phyloP scores from a whole-genome alignment of 116 monocot species.

The Zostera marina region DNA sequence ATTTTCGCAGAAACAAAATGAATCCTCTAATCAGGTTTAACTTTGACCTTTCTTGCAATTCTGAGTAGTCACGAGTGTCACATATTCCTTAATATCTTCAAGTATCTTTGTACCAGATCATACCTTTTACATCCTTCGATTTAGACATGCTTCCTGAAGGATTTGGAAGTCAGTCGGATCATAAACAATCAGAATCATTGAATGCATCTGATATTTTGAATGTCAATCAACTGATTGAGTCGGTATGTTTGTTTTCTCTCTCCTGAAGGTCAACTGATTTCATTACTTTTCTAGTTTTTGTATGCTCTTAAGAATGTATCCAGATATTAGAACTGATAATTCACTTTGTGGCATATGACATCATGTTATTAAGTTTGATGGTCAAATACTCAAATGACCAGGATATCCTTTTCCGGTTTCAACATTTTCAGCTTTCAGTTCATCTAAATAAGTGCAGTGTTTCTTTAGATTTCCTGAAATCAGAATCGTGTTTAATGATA shows the following conservation, averaged over 20 bases:
- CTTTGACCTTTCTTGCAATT: not conserved
- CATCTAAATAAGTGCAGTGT: no score
- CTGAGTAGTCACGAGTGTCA: not conserved
- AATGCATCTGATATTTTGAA: slow-evolving; percentile 49
- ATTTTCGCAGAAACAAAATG: slow-evolving; percentile 25
- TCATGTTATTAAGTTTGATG: no score
- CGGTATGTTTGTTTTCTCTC: slow-evolving; percentile 28
- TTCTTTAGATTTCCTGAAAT: no score
- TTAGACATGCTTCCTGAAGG: slow-evolving; percentile 27
- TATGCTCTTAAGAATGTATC: not conserved
- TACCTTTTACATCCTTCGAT: slow-evolving; percentile 22
- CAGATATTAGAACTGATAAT: not conserved
- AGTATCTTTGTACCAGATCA: slow-evolving; percentile 28
- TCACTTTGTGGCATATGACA: no score
- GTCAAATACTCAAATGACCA: no score
- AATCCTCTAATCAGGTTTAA: slow-evolving; percentile 45
- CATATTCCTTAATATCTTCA: not conserved
- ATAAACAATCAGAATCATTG: slow-evolving; percentile 36
- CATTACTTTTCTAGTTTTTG: not conserved
- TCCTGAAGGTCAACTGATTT: not conserved
- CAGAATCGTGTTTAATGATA: no score
- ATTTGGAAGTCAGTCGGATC: slow-evolving; percentile 36
- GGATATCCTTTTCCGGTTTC: no score
- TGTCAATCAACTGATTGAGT: slow-evolving; percentile 76
- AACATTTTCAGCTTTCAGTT: no score